Conservation (phyloP, 2,329 filamentous ascomycete species). For the Fusarium bactridioides region DNA sequence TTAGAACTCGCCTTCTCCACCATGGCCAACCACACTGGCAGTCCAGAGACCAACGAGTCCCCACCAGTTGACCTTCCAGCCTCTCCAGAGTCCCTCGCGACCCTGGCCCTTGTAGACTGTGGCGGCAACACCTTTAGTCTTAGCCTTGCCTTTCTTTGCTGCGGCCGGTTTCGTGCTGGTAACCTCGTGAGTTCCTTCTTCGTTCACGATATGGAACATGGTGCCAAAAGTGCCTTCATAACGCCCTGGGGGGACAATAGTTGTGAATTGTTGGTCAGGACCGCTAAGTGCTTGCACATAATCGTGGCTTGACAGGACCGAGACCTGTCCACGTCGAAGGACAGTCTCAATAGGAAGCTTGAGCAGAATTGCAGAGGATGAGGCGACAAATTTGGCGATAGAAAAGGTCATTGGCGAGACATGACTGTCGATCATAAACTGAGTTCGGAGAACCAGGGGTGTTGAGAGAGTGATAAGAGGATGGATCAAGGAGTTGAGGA, state of each 20-base stretch:
- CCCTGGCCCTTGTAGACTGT: conserved; percentile 69
- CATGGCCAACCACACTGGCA: conserved; percentile 68
- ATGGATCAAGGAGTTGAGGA: conserved; percentile 85
- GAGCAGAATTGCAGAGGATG: conserved; percentile 80
- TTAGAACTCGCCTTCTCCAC: conserved; percentile 68
- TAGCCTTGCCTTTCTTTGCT: conserved; percentile 45
- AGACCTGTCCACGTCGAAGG: conserved; percentile 85
- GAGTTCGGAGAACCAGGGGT: conserved; percentile 85
- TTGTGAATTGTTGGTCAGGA: conserved; percentile 62
- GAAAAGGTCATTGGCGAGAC: conserved; percentile 84
- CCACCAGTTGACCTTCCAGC: conserved; percentile 83
- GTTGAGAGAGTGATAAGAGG: conserved; percentile 83
- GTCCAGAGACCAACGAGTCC: conserved; percentile 78
- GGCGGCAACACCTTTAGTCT: conserved; percentile 43
- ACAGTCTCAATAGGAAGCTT: conserved; percentile 93
- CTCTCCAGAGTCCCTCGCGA: conserved; percentile 72
- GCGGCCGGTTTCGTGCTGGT: conserved; percentile 43
- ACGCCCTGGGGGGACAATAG: conserved; percentile 79
- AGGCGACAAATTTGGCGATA: conserved; percentile 81
- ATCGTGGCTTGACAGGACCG: conserved; percentile 66
- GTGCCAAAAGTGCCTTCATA: conserved; percentile 91
- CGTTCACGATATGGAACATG: conserved; percentile 84
- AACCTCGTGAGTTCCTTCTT: conserved; percentile 74
- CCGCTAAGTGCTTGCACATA: conserved; percentile 60
- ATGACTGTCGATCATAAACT: conserved; percentile 82